Percentiles rank a stretch among this genome's conserved stretches.
Conservation (phyloP, 2,329 filamentous ascomycete species). For the Xylaria multiplex region DNA sequence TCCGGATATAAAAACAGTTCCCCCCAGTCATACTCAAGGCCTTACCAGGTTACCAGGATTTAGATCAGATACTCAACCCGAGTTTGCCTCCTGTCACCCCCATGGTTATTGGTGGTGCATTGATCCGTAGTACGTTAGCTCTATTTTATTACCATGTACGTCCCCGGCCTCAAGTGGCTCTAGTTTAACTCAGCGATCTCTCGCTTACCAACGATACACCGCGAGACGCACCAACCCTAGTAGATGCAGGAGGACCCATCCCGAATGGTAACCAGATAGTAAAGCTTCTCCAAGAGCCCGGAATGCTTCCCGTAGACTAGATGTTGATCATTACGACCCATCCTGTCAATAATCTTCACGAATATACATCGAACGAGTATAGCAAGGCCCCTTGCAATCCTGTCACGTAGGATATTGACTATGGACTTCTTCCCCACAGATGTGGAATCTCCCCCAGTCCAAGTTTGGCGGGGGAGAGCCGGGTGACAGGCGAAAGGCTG, state of each 20-base stretch:
- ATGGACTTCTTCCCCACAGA: constrained; percentile 21
- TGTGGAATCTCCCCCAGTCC: constrained; percentile 27
- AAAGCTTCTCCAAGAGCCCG: constrained; percentile 4
- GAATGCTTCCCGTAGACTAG: background rate
- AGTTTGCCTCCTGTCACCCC: constrained; percentile 11
- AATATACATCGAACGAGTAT: background rate
- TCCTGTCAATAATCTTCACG: background rate
- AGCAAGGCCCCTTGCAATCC: background rate
- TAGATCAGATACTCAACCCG: constrained; percentile 10
- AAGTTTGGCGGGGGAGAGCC: constrained; percentile 17
- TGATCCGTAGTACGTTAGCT: constrained; percentile 8
- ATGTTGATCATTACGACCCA: background rate
- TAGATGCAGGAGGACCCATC: constrained; percentile 5
- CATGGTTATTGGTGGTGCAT: constrained; percentile 23
- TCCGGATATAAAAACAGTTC: constrained; percentile 22
- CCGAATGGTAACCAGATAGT: background rate
- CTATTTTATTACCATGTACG: constrained; percentile 21
- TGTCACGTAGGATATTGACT: background rate
- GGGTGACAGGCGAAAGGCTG: constrained; percentile 23
- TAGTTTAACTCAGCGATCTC: constrained; percentile 9
- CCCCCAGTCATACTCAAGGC: constrained; percentile 1
- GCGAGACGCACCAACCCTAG: constrained; percentile 15
- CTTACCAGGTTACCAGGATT: constrained; percentile 22
- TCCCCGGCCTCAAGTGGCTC: constrained; percentile 8
- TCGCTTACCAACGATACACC: constrained; percentile 10